Evolutionary conservation across 2,329 filamentous ascomycete genomes (phyloP).

Genomic region (Colletotrichum sidae): DNA sequence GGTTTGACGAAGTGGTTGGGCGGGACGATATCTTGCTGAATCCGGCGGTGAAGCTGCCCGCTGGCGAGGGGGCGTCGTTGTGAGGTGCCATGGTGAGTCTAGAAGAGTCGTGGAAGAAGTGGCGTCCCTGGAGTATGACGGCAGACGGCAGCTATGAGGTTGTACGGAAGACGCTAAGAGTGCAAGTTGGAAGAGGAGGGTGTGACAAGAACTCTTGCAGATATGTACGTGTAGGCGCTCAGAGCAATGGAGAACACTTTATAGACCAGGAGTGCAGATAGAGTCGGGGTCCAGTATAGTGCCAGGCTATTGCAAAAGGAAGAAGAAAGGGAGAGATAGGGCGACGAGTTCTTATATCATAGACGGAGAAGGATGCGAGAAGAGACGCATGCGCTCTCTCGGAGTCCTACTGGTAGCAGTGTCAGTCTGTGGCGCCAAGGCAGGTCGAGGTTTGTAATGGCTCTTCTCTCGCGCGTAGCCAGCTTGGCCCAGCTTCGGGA

Average conservation of each 20-base stretch:
- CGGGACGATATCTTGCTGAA: constrained; percentile 53
- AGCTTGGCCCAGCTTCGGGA: too few species aligned
- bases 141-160: constrained; percentile 7
- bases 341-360: constrained; percentile 17
- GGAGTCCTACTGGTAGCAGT: not conserved
- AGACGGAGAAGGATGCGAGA: not conserved
- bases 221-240: too few species aligned
- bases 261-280: too few species aligned
- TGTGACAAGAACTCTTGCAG: constrained; percentile 2
- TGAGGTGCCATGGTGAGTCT: constrained; percentile 57
- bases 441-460: too few species aligned
- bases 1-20: constrained; percentile 44
- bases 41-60: constrained; percentile 55
- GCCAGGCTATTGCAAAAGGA: too few species aligned
- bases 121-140: constrained; percentile 10
- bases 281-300: too few species aligned
- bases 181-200: not conserved
- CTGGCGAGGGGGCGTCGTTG: constrained; percentile 60
- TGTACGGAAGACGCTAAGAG: not conserved
- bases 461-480: too few species aligned
- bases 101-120: constrained; percentile 1
- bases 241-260: too few species aligned
- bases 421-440: not conserved
- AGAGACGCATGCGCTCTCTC: too few species aligned
- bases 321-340: not conserved